A percentile compares a stretch with the other conserved stretches of the same genome.
phyloP scores from a whole-genome alignment of 2,329 filamentous ascomycete genomes.

The Pyrenophora teres region DNA sequence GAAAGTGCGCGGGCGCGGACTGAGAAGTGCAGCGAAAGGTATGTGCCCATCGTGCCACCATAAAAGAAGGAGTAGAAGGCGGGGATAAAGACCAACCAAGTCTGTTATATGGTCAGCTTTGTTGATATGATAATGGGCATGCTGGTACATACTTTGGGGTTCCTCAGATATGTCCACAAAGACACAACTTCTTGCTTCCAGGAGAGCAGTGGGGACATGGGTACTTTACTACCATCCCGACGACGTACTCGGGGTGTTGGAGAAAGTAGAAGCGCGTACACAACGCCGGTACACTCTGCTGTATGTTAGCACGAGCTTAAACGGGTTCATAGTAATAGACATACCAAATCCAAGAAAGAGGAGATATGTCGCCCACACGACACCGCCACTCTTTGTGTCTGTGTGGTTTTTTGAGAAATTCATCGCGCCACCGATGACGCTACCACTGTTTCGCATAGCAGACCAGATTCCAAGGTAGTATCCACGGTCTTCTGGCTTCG shows the following conservation, averaged over 20 bases:
- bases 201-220: not conserved
- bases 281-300: conserved; percentile 10
- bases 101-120: conserved; percentile 1
- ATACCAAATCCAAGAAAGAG: conserved; percentile 15
- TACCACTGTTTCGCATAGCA: conserved; percentile 16
- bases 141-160: not conserved
- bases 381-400: conserved; percentile 4
- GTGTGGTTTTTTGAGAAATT: conserved; percentile 14
- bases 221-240: conserved; percentile 3
- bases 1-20: conserved; percentile 16
- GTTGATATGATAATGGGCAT: not conserved
- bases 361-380: conserved; percentile 14
- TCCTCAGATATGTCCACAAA: conserved; percentile 2
- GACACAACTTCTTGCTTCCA: conserved; percentile 9
- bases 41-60: conserved; percentile 16
- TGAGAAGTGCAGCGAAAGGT: conserved; percentile 17
- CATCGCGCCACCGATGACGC: conserved; percentile 15
- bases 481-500: conserved; percentile 12
- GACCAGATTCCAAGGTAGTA: conserved; percentile 17
- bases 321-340: not conserved
- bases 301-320: not conserved
- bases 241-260: conserved; percentile 7
- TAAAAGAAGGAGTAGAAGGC: conserved; percentile 17
- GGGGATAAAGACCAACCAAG: conserved; percentile 11
- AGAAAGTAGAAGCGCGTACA: conserved; percentile 12